These are phyloP conservation scores for Hypseocharis bilobata DNA, from an alignment of 441 rosid species.

Conservation along the genomic window DNA sequence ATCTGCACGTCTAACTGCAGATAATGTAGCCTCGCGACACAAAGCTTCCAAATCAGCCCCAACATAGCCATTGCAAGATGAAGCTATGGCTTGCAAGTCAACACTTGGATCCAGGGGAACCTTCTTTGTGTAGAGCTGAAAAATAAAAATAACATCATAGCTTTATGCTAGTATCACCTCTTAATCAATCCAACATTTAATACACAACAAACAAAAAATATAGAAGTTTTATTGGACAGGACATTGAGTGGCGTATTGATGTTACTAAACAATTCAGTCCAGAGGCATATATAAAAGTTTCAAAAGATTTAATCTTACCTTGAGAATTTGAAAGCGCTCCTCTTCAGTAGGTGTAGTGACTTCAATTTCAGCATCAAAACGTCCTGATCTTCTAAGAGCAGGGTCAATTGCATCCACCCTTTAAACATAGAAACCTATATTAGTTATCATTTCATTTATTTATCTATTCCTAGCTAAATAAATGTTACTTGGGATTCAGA, in stretches of 20 bases:
- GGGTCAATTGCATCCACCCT: constrained; percentile 74
- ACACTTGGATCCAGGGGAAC: constrained; percentile 45
- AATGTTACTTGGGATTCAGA: neutral
- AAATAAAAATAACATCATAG: constrained; percentile 17
- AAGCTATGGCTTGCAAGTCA: constrained; percentile 59
- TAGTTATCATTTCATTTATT: neutral
- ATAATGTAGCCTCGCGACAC: constrained; percentile 65
- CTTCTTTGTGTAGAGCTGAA: constrained; percentile 72
- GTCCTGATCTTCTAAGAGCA: constrained; percentile 68
- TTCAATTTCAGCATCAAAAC: constrained; percentile 78
- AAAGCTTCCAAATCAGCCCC: constrained; percentile 96
- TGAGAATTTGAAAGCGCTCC: constrained; percentile 67
- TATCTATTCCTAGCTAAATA: neutral
- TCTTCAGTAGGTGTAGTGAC: constrained; percentile 68
- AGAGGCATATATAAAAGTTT: constrained; percentile 3
- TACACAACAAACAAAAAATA: neutral
- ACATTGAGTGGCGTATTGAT: neutral
- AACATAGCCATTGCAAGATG: constrained; percentile 75
- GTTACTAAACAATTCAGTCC: neutral
- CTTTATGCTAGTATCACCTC: neutral
- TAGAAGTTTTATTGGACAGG: neutral
- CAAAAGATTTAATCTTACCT: constrained; percentile 34
- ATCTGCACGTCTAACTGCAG: constrained; percentile 42
- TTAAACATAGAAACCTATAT: constrained; percentile 15
- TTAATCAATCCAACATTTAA: neutral